Base-by-base conservation (phyloP, 805 yeast genomes). In the Nakazawaea laoshanensis region DNA sequence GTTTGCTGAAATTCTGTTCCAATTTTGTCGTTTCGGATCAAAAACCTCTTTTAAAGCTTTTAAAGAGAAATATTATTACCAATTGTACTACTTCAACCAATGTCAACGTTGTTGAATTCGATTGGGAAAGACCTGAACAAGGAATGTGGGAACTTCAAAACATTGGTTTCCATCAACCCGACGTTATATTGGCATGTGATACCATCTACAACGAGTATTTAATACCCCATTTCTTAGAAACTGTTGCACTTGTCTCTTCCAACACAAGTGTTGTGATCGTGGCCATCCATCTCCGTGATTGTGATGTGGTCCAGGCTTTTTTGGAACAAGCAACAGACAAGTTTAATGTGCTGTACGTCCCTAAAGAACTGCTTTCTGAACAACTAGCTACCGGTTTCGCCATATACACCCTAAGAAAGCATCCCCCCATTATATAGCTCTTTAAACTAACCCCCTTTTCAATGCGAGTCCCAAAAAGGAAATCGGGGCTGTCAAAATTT, bases 191-290 rank as follows among this genome's bases (percentile, higher is more conserved):
- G 7, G 81, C 82, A 0, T 72, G 78, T 43, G 87, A 78, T 46
- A 70, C 83, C 5, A 63, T 78, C 3, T 78, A 78, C 53, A 78
- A 78, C 44, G 79, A 72, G 35, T 77, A 57, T 42, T 51, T 79
- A 27, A 63, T 77, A 3, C 67, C 65, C 0, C 63, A 53, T 36
- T 65, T 78, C 37, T 51, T 76, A 11, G 47, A 50, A 5, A 61
- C 82, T 0, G 24, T 74, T 15, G 45, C 48, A 16, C 32, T 37
- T 17, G 39, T 71, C 15, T 49, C 67, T 49, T 58, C 55, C 3
- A 37, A 35, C 0, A 31, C 51, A 0, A 50, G 69, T 0, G 59
- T 57, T 4, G 56, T 61, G 0, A 44, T 68, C 3, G 44, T 77
- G 2, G 68, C 68, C 0, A 46, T 77, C 31, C 85, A 78, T 41